Conservation (phyloP, 441 rosid genomes). For the Isatis lusitanica region DNA sequence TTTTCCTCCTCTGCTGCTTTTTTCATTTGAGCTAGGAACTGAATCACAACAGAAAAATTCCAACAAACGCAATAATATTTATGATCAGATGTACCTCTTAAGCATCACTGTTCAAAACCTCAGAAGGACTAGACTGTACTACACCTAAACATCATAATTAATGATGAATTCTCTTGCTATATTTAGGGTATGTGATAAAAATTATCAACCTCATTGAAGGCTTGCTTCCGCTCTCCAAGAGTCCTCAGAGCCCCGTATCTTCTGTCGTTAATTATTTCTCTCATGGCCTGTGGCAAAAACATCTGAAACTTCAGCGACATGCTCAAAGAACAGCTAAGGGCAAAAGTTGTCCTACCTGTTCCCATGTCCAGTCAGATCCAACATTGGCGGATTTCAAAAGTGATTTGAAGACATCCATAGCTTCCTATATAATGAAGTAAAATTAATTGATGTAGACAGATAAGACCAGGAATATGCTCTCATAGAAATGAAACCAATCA, state of each 20-base stretch:
- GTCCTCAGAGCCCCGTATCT: slow-evolving; percentile 71
- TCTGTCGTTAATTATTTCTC: slow-evolving; percentile 67
- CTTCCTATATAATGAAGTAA: slow-evolving; percentile 47
- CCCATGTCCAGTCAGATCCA: slow-evolving; percentile 81
- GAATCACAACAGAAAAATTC: slow-evolving; percentile 26
- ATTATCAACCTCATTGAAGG: slow-evolving; percentile 60
- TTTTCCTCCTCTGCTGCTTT: slow-evolving; percentile 62
- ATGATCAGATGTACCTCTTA: slow-evolving; percentile 10
- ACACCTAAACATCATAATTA: slow-evolving; percentile 18
- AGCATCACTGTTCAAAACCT: slow-evolving; percentile 19
- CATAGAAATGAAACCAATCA: slow-evolving; percentile 19
- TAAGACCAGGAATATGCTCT: slow-evolving; percentile 13
- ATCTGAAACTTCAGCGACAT: slow-evolving; percentile 35
- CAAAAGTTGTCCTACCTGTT: slow-evolving; percentile 53
- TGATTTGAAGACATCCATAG: slow-evolving; percentile 59
- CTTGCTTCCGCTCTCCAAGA: slow-evolving; percentile 79
- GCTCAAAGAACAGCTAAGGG: slow-evolving; percentile 20
- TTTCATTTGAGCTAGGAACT: slow-evolving; percentile 64
- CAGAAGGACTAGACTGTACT: slow-evolving; percentile 4
- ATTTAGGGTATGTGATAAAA: slow-evolving; percentile 1
- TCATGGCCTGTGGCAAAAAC: slow-evolving; percentile 54
- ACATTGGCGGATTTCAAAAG: slow-evolving; percentile 65
- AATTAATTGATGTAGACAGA: slow-evolving; percentile 25
- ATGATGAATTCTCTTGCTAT: background rate
- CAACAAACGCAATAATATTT: background rate